phyloP scores from a whole-genome alignment of 139 green algal genomes.

The Dunaliella primolecta region DNA sequence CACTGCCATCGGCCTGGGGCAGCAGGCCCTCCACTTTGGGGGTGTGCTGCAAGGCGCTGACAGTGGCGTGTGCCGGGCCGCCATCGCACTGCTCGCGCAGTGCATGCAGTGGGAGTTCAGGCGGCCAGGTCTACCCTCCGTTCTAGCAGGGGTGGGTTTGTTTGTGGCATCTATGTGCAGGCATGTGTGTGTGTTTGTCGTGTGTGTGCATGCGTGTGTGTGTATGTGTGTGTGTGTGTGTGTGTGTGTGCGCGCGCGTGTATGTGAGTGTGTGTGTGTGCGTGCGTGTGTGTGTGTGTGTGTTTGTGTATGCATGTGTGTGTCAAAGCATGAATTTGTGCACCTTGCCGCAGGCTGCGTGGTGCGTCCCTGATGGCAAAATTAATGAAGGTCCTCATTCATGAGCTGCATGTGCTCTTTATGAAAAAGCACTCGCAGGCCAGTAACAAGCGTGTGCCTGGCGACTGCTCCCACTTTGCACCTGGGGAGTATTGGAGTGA shows the following conservation, averaged over 20 bases:
- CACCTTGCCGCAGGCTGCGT: no score
- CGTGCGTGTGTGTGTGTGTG: no score
- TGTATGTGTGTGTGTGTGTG: not conserved
- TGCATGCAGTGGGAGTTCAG: conserved; percentile 78
- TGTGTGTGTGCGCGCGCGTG: not conserved
- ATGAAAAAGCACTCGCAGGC: no score
- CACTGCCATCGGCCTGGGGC: not conserved
- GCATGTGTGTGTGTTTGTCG: no score
- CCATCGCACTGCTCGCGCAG: conserved; percentile 62
- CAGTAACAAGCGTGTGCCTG: conserved; percentile 12
- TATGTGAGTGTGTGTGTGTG: no score
- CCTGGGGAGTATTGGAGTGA: conserved; percentile 47
- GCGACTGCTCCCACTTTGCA: not conserved
- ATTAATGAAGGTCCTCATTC: no score
- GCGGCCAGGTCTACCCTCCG: conserved; percentile 9
- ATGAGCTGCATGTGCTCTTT: no score
- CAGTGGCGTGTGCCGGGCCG: conserved; percentile 47
- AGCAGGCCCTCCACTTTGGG: conserved; percentile 13
- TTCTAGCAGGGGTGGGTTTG: conserved; percentile 16
- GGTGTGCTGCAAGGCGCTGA: conserved; percentile 41
- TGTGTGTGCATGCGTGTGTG: no score
- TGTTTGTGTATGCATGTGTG: conserved; percentile 3
- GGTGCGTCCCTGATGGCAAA: no score
- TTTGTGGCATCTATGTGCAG: not conserved
- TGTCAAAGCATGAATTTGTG: conserved; percentile 1